phyloP scores from a whole-genome alignment of 2,329 filamentous ascomycete genomes.

The Raffaelea albimanens region DNA sequence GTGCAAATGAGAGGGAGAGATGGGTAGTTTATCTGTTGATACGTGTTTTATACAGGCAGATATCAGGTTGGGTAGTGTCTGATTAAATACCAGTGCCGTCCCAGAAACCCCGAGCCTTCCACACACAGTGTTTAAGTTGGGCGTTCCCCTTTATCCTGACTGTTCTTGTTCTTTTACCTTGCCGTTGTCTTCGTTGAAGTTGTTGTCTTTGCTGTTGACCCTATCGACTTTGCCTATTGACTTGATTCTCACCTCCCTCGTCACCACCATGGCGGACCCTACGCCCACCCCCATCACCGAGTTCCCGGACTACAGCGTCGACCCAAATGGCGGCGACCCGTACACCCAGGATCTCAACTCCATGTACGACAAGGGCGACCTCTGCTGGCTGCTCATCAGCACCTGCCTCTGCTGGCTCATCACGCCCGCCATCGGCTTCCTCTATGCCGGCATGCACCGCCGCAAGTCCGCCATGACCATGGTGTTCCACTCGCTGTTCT shows the following conservation, averaged over 20 bases:
- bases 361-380: slow-evolving; percentile 52
- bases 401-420: slow-evolving; percentile 55
- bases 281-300: background rate
- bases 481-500: slow-evolving; percentile 49
- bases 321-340: slow-evolving; percentile 14
- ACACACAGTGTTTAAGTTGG: background rate
- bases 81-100: background rate
- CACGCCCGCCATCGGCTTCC: slow-evolving; percentile 55
- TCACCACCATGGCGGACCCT: background rate
- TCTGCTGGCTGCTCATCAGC: slow-evolving; percentile 49
- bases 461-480: slow-evolving; percentile 52
- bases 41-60: background rate
- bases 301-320: slow-evolving; percentile 1
- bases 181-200: too few species aligned
- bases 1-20: too few species aligned
- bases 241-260: background rate
- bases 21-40: too few species aligned
- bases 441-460: slow-evolving; percentile 54
- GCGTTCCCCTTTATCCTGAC: background rate
- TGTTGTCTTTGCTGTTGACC: background rate
- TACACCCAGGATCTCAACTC: slow-evolving; percentile 25
- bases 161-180: too few species aligned
- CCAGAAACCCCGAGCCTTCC: too few species aligned
- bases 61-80: background rate
- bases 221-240: background rate